phyloP scores from a whole-genome alignment of 2,329 filamentous ascomycete genomes.

The Fusarium sp. region DNA sequence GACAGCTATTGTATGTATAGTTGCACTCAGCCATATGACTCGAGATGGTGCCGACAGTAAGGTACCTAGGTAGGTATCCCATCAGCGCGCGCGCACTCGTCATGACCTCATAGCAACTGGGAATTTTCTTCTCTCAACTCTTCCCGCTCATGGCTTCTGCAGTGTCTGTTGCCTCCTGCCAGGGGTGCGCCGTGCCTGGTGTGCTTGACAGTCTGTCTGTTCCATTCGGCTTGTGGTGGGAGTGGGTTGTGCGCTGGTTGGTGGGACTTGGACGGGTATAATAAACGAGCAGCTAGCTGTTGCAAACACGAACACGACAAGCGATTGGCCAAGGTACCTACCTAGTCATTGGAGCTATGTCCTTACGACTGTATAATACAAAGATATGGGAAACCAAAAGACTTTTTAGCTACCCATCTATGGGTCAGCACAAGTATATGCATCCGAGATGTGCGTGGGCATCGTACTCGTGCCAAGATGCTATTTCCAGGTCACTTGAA shows the following conservation, averaged over 20 bases:
- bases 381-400: no score
- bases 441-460: no score
- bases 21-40: constrained; percentile 16
- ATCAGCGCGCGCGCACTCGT: neutral
- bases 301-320: constrained; percentile 39
- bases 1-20: neutral
- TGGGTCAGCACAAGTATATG: no score
- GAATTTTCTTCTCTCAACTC: constrained; percentile 8
- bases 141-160: constrained; percentile 21
- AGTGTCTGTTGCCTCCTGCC: constrained; percentile 17
- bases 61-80: no score
- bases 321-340: constrained; percentile 1
- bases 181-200: constrained; percentile 35
- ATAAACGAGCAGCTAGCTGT: constrained; percentile 9
- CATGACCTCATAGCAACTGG: constrained; percentile 13
- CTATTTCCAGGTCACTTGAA: no score
- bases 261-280: constrained; percentile 39
- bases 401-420: no score
- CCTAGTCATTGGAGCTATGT: no score
- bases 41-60: constrained; percentile 9
- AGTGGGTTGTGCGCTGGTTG: constrained; percentile 30
- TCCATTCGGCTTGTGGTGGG: constrained; percentile 26
- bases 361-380: no score
- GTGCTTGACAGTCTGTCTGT: constrained; percentile 26
- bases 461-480: no score